Base-by-base conservation (phyloP, 208 protist species). In the Herpetomonas samuelpessoai region DNA sequence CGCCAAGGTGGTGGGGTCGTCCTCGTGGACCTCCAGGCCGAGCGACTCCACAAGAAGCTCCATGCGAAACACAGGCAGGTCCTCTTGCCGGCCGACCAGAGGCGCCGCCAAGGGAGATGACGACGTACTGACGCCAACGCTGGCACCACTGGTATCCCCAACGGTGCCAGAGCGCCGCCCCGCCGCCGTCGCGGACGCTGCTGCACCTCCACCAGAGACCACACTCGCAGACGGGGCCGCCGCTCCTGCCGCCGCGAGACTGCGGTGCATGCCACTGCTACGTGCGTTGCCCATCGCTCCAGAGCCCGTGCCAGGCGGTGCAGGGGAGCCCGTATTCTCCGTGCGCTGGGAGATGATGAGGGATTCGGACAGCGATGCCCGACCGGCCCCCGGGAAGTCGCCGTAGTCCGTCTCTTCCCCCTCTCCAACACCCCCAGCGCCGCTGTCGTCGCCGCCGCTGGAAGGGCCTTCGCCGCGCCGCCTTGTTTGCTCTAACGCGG, bases 11-110 rank as follows among this genome's bases (percentile, higher is more conserved):
- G 46, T 18, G 10, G 55, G 28, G 29, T 92, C 78, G 62, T 92
- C 88, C 51, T 92, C 77, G 59, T 81, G 70, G 31, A 94, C 71
- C 24, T 86, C 68, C 44, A 94, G 67, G 14, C 84, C 80, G 9
- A 94, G 63, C 19, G 72, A 55, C 57, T 79, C 58, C 22, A 94
- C 70, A 4, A 76, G 66, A 14, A 90, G 56, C 65, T 94, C 78
- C 22, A 92, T 26, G 2, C 88, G 79, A 26, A 86, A 59, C 41
- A 79, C 57, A 0, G 81, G 76, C 9, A 69, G 41, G 30, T 86
- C 80, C 12, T 71, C 72, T 41, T 25, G 22, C 22, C 46, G 22
- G 3, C 60, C 27, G 25, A 65, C 25, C 4, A 35, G 46, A 9
- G 57, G 51, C 38, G 41, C 47, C 6, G 47, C 35, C 35, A 18